Base-by-base conservation (phyloP, 1,284 basidiomycete genomes). In the Cryptococcus floricola region DNA sequence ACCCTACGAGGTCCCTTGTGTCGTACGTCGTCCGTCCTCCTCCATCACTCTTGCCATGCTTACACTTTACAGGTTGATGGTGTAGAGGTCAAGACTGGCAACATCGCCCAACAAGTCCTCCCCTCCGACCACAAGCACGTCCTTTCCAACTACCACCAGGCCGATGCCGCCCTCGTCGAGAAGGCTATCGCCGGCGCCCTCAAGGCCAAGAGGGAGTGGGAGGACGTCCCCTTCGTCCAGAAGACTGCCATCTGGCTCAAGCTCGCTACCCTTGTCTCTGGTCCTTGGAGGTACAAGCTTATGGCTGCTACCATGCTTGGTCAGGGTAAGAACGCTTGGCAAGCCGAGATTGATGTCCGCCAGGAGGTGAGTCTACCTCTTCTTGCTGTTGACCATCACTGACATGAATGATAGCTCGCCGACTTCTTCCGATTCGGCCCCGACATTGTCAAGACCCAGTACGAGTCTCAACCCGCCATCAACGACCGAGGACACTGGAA, bases 301-400 rank as follows among this genome's bases (percentile, higher is more conserved):
- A 84, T 98, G 80, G 96, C 96, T 34, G 93, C 95, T 31, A 98
- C 95, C 47, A 97, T 98, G 81, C 82, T 99, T 45, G 95, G 95
- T 14, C 95, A 99, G 80, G 95, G 96, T 52, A 99, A 99, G 85
- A 99, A 98, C 75, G 87, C 85, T 13, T 98, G 95, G 95, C 95
- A 99, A 80, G 96, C 95, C 23, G 95, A 99, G 82, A 98, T 99
- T 62, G 95, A 99, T 77, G 91, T 95, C 52, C 95, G 93, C 28
- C 95, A 95, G 16, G 95, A 98, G 31, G 31, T 34, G 31, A 34
- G 31, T 34, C 6, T 34, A 34, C 31, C 31, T 6, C 31, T 34
- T 85, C 89, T 91, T 57, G 12, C 42, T 37, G 39, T 43, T n/a
- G 41, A 16, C 44, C 42, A 39, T 13, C 28, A 27, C 48, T 38